phyloP scores from a whole-genome alignment of 208 protist genomes.

The Trypanosoma grayi region DNA sequence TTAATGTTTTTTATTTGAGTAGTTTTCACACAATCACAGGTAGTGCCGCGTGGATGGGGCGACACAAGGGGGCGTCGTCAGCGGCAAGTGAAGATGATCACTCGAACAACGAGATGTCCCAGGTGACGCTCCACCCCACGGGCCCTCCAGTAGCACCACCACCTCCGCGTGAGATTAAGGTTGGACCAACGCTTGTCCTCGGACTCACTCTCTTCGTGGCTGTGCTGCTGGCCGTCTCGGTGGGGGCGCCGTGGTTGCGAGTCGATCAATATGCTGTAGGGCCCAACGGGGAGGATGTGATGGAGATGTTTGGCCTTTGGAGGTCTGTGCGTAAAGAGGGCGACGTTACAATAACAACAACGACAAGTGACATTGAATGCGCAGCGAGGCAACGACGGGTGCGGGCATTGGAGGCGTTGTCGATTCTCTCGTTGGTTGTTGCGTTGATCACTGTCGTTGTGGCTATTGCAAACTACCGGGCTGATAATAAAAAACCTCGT shows the following conservation, averaged over 20 bases:
- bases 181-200: slow-evolving; percentile 40
- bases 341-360: slow-evolving; percentile 22
- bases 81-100: too few species aligned
- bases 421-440: slow-evolving; percentile 33
- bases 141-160: slow-evolving; percentile 35
- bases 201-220: slow-evolving; percentile 34
- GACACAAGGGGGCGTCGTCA: too few species aligned
- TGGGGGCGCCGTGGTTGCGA: slow-evolving; percentile 65
- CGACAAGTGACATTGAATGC: slow-evolving; percentile 33
- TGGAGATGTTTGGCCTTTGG: slow-evolving; percentile 44
- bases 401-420: slow-evolving; percentile 48
- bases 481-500: slow-evolving; percentile 25
- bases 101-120: too few species aligned
- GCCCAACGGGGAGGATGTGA: slow-evolving; percentile 23
- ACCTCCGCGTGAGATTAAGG: slow-evolving; percentile 44
- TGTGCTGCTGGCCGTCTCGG: slow-evolving; percentile 48
- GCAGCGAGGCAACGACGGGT: slow-evolving; percentile 35
- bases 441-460: slow-evolving; percentile 37
- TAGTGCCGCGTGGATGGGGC: too few species aligned
- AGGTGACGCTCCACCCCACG: too few species aligned
- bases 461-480: slow-evolving; percentile 30
- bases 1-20: too few species aligned
- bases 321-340: slow-evolving; percentile 35
- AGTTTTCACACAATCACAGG: too few species aligned
- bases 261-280: slow-evolving; percentile 55